These are phyloP conservation scores for Trichoderma sp. DNA, from an alignment of 2,329 filamentous ascomycete genomes.

Conservation along the genomic window DNA sequence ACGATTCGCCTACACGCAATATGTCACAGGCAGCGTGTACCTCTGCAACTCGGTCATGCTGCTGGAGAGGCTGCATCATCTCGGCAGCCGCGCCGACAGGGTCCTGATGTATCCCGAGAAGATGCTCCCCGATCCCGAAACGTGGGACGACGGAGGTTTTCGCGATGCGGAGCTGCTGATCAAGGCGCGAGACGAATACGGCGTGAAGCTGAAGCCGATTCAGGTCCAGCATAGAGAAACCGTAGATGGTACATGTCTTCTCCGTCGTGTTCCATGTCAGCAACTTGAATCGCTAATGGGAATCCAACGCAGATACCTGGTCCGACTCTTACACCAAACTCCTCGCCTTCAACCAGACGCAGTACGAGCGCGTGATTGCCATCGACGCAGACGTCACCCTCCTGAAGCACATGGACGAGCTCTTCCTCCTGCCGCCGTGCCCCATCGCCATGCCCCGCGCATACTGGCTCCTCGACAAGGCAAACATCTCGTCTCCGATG, in stretches of 20 bases:
- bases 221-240: slow-evolving; percentile 43
- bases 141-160: slow-evolving; percentile 32
- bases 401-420: slow-evolving; percentile 66
- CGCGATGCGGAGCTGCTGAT: slow-evolving; percentile 42
- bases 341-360: slow-evolving; percentile 66
- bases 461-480: slow-evolving; percentile 63
- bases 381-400: slow-evolving; percentile 65
- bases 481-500: slow-evolving; percentile 37
- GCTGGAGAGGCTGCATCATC: slow-evolving; percentile 48
- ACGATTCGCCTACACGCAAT: slow-evolving; percentile 52
- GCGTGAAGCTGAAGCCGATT: slow-evolving; percentile 49
- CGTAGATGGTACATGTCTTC: slow-evolving; percentile 33
- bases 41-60: slow-evolving; percentile 56
- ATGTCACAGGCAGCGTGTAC: slow-evolving; percentile 51
- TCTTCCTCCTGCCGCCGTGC: slow-evolving; percentile 66
- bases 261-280: neutral
- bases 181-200: slow-evolving; percentile 49
- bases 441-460: slow-evolving; percentile 69
- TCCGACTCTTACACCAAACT: slow-evolving; percentile 68
- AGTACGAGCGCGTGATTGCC: slow-evolving; percentile 56
- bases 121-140: slow-evolving; percentile 40
- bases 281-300: neutral
- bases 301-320: slow-evolving; percentile 52
- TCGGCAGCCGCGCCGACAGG: slow-evolving; percentile 49
- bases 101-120: slow-evolving; percentile 51